Percentiles rank a stretch among this genome's conserved stretches.
Conservation (phyloP, 2,329 filamentous ascomycete species). For the Cladosporium sp. region DNA sequence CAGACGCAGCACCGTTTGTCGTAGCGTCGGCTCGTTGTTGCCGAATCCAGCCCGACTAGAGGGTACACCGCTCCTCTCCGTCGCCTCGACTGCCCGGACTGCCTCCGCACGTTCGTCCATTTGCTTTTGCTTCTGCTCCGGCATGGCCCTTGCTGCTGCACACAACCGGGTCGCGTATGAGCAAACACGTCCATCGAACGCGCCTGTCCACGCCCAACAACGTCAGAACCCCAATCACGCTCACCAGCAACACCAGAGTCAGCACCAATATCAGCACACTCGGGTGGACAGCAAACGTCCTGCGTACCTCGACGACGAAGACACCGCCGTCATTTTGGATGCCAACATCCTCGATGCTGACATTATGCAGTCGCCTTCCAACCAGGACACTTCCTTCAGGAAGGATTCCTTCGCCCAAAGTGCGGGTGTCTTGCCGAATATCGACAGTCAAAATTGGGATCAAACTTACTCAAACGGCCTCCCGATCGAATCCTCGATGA, state of each 20-base stretch:
- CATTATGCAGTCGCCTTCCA: slow-evolving; percentile 29
- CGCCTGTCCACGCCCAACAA: slow-evolving; percentile 3
- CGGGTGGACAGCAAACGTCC: slow-evolving; percentile 2
- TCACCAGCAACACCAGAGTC: slow-evolving; percentile 2
- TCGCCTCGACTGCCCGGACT: slow-evolving; percentile 10
- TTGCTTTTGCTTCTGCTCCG: slow-evolving; percentile 9
- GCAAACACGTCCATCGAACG: slow-evolving; percentile 11
- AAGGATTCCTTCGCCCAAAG: slow-evolving; percentile 32
- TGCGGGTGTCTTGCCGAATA: slow-evolving; percentile 29
- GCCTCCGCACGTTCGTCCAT: slow-evolving; percentile 3
- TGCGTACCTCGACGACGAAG: slow-evolving; percentile 6
- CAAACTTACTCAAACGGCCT: slow-evolving; percentile 21
- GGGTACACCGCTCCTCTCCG: slow-evolving; percentile 11
- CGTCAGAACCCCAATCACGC: neutral
- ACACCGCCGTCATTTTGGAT: slow-evolving; percentile 9
- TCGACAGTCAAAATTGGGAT: slow-evolving; percentile 29
- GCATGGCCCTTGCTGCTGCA: slow-evolving; percentile 14
- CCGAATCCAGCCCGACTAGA: slow-evolving; percentile 5
- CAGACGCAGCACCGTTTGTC: neutral
- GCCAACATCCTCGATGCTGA: slow-evolving; percentile 18
- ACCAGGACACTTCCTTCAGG: slow-evolving; percentile 20
- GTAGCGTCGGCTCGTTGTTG: neutral
- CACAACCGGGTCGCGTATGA: slow-evolving; percentile 12
- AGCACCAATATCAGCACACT: neutral
- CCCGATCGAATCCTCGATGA: slow-evolving; percentile 20